Evolutionary conservation across 345 rosid species (phyloP).

Genomic region (Mercurialis annua): DNA sequence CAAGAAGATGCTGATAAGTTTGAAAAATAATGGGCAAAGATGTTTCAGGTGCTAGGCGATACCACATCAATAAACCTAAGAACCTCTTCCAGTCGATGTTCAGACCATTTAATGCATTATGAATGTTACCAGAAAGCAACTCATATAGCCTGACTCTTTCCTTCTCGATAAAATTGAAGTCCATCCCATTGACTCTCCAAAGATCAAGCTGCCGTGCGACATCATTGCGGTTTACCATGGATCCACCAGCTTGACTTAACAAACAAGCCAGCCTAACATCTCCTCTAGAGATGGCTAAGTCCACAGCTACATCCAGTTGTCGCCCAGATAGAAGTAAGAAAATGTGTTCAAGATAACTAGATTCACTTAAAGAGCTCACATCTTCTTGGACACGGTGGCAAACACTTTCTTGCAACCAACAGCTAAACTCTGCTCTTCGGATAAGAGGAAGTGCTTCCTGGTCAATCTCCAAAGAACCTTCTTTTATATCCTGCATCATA

Average conservation of each 20-base stretch:
- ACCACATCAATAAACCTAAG: conserved; percentile 95
- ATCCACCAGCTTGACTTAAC: conserved; percentile 96
- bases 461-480: conserved; percentile 62
- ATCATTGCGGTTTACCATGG: conserved; percentile 65
- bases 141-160: conserved; percentile 75
- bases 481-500: conserved; percentile 77
- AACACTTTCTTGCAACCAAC: conserved; percentile 90
- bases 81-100: conserved; percentile 95
- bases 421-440: conserved; percentile 91
- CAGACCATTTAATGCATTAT: conserved; percentile 50
- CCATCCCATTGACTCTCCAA: conserved; percentile 87
- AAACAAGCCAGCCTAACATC: conserved; percentile 95
- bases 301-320: conserved; percentile 80
- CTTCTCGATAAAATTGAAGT: conserved; percentile 84
- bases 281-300: conserved; percentile 82
- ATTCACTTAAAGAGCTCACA: conserved; percentile 67
- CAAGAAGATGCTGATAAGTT: conserved; percentile 66
- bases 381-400: conserved; percentile 90
- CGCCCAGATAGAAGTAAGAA: conserved; percentile 87
- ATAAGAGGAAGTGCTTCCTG: conserved; percentile 76
- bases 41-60: conserved; percentile 63
- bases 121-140: conserved; percentile 89
- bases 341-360: conserved; percentile 69
- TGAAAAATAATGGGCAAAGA: conserved; percentile 61
- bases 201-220: conserved; percentile 67